Percentiles rank a stretch among this genome's conserved stretches.
Conservation (phyloP, 2,329 filamentous ascomycete species). For the Diplodia intermedia region DNA sequence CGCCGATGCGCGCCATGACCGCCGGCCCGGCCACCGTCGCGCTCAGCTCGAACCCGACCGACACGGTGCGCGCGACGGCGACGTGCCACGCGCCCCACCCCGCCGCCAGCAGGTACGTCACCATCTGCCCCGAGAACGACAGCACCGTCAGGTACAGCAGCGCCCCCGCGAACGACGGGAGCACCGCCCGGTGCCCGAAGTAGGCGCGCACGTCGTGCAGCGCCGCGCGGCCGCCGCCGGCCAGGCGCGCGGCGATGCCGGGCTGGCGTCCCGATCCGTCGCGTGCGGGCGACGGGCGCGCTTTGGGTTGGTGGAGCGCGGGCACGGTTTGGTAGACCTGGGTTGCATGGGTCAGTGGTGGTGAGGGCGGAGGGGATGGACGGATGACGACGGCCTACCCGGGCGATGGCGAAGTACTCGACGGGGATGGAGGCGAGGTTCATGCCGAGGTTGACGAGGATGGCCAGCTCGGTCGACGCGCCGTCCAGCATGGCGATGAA, state of each 20-base stretch:
- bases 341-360: neutral
- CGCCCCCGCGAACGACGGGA: constrained; percentile 57
- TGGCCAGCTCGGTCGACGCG: constrained; percentile 58
- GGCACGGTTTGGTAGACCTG: constrained; percentile 54
- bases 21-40: constrained; percentile 67
- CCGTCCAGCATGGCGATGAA: constrained; percentile 58
- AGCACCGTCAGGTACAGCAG: constrained; percentile 62
- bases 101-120: constrained; percentile 66
- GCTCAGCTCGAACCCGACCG: constrained; percentile 63
- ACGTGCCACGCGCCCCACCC: constrained; percentile 62
- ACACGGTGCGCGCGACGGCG: constrained; percentile 60
- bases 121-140: constrained; percentile 68
- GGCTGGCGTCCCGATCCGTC: too few species aligned
- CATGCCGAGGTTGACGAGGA: constrained; percentile 58
- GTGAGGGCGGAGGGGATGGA: neutral
- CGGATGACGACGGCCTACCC: constrained; percentile 46
- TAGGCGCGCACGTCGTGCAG: neutral
- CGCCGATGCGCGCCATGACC: constrained; percentile 58
- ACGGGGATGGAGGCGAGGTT: constrained; percentile 56
- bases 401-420: constrained; percentile 61
- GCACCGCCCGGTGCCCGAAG: constrained; percentile 59
- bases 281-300: too few species aligned
- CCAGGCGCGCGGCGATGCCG: too few species aligned
- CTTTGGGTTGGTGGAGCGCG: constrained; percentile 3
- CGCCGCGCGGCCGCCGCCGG: neutral